Base-by-base conservation (phyloP, 306 rosid species). In the Psophocarpus tetragonolobus region DNA sequence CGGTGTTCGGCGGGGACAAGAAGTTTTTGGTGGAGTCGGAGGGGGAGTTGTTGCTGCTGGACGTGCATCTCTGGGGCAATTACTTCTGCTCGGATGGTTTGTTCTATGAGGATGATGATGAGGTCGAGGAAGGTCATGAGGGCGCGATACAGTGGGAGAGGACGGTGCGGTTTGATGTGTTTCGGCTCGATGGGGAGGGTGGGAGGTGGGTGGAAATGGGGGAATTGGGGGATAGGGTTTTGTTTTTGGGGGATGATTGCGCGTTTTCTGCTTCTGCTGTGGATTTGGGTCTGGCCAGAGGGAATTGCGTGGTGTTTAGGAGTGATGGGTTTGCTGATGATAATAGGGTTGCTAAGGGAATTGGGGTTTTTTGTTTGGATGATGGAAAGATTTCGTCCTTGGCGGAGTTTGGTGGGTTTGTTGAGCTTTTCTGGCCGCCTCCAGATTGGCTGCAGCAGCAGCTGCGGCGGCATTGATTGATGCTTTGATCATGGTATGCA, bases 1-100 rank as follows among this genome's bases (percentile, higher is more conserved):
- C 96, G 2, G 97, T 90, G 79, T 95, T 87, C 61, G 97, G 98
- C 3, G 98, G 97, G 9, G 97, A 95, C 65, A 95, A 87, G 91
- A 95, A 92, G 81, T 88, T 80, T 24, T 57, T 95, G 83, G 90
- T 92, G 20, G 97, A 88, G 66, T 90, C 86, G 1, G 45, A 75
- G 27, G 93, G 93, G 6, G 88, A 77, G 33, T 21, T 95, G 33
- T 79, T 88, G 88, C 23, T 92, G 86, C 97, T 95, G 17, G 97
- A 90, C 81, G 80, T 84, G 85, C 71, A 80, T 68, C 73, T 90
- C 63, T 76, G 76, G 51, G 6, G 30, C 23, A 18, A 53, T 45
- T 18, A 69, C 8, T 14, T 13, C 4, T 65, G 63, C 12, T 5
- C 7, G 2, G 4, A 12, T 13, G 60, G 60, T 1, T 4, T 24